These are phyloP conservation scores for Camillea tinctor DNA, from an alignment of 2,329 filamentous ascomycete species.

Conservation along the genomic window DNA sequence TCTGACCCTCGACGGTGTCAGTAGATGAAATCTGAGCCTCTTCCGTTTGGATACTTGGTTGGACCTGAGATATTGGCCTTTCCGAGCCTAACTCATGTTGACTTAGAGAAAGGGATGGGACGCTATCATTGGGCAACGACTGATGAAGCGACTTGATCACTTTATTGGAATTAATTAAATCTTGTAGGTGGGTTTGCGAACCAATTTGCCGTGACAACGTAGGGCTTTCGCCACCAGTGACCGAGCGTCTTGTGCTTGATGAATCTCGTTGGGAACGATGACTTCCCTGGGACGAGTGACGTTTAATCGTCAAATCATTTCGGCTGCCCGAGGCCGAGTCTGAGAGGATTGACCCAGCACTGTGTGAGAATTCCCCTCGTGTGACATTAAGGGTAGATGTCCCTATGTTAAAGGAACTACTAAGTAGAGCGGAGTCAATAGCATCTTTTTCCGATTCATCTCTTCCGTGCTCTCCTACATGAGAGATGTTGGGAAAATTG, in stretches of 20 bases:
- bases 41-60: conserved; percentile 27
- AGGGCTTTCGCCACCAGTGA: conserved; percentile 57
- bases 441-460: conserved; percentile 35
- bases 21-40: conserved; percentile 28
- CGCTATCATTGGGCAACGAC: conserved; percentile 57
- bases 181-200: conserved; percentile 57
- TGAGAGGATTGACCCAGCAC: conserved; percentile 51
- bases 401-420: conserved; percentile 32
- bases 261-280: conserved; percentile 49
- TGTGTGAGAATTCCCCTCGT: conserved; percentile 49
- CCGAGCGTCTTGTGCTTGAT: conserved; percentile 39
- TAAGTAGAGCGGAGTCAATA: conserved; percentile 41
- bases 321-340: conserved; percentile 42
- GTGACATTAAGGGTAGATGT: conserved; percentile 21
- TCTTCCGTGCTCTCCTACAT: conserved; percentile 21
- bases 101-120: conserved; percentile 51
- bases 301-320: conserved; percentile 37
- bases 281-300: conserved; percentile 51
- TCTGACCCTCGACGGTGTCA: conserved; percentile 23
- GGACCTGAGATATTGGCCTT: conserved; percentile 30
- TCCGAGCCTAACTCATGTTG: conserved; percentile 48
- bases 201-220: conserved; percentile 53
- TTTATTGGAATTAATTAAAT: conserved; percentile 61
- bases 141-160: conserved; percentile 56
- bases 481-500: conserved; percentile 18